A percentile compares a stretch with the other conserved stretches of the same genome.
phyloP scores from a whole-genome alignment of 73 alveolate species.

The Paramecium biaurelia region DNA sequence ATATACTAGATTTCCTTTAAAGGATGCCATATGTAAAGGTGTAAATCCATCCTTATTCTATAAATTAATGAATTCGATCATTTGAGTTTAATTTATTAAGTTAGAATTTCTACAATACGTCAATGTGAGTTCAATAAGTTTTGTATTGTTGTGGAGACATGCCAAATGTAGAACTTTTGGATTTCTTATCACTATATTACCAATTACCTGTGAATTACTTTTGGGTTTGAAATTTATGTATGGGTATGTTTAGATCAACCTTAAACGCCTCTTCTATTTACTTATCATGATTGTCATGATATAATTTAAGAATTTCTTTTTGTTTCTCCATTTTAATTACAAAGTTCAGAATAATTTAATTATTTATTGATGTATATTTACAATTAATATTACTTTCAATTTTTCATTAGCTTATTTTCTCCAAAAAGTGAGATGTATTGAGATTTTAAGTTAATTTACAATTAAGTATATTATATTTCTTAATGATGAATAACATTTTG shows the following conservation, averaged over 20 bases:
- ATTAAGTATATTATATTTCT: neutral
- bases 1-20: slow-evolving; percentile 39
- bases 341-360: neutral
- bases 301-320: neutral
- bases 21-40: slow-evolving; percentile 27
- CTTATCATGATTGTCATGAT: neutral
- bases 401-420: neutral
- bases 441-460: no score
- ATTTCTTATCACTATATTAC: neutral
- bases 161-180: slow-evolving; percentile 23
- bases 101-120: neutral
- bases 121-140: neutral
- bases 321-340: neutral
- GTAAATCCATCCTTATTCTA: slow-evolving; percentile 54
- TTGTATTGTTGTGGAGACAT: neutral
- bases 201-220: slow-evolving; percentile 30
- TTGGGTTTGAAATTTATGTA: neutral
- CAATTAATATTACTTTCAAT: neutral
- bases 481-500: neutral
- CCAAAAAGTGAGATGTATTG: neutral
- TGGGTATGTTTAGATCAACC: neutral
- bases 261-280: neutral
- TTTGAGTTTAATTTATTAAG: neutral
- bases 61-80: neutral
- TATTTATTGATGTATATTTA: neutral